Conservation (phyloP, 2,329 filamentous ascomycete species). For the Neonectria faginata region DNA sequence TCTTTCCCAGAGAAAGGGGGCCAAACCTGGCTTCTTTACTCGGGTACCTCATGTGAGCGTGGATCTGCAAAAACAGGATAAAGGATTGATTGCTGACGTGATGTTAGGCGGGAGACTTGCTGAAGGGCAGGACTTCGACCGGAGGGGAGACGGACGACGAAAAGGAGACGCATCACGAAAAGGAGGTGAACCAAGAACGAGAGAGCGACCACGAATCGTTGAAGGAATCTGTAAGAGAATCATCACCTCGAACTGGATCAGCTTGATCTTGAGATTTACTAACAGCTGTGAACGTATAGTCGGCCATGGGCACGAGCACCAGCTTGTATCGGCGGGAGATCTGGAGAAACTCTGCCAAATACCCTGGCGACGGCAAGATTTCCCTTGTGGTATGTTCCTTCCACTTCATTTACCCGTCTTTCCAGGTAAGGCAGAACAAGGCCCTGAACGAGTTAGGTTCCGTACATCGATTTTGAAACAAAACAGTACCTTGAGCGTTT, state of each 20-base stretch:
- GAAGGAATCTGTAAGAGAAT: too few relatives aligned
- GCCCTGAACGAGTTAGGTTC: background rate
- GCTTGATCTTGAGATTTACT: too few relatives aligned
- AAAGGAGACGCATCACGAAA: too few relatives aligned
- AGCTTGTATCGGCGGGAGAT: too few relatives aligned
- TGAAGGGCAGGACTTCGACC: background rate
- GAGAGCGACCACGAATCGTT: background rate
- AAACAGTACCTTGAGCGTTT: constrained; percentile 11
- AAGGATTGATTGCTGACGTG: background rate
- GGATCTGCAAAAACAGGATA: background rate
- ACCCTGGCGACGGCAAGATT: background rate
- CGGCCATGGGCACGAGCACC: too few relatives aligned
- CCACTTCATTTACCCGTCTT: too few relatives aligned
- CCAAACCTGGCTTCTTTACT: background rate
- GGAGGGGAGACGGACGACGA: too few relatives aligned
- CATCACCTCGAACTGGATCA: too few relatives aligned
- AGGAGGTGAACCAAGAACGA: background rate
- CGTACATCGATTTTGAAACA: constrained; percentile 20
- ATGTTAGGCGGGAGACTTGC: background rate
- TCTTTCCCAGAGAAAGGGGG: constrained; percentile 8
- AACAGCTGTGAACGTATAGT: too few relatives aligned
- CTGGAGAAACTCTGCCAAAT: too few relatives aligned
- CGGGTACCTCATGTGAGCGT: constrained; percentile 10
- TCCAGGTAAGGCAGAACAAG: too few relatives aligned
- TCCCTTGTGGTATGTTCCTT: constrained; percentile 11